Base-by-base conservation (phyloP, 208 protist genomes). In the Porcisia hertigi region DNA sequence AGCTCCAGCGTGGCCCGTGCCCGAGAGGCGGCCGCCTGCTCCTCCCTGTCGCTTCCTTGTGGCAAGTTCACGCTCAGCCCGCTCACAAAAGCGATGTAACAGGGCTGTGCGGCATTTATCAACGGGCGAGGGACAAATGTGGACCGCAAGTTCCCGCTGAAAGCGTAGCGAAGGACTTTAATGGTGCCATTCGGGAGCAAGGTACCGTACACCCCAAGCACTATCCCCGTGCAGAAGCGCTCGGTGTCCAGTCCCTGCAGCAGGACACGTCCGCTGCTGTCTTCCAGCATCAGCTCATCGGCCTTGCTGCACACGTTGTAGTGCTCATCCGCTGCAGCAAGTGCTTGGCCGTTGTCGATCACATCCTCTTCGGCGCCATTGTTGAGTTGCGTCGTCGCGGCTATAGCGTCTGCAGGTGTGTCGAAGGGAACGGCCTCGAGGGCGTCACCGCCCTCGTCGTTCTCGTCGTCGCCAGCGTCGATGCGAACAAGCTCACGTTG, bases 31-130 rank as follows among this genome's bases (percentile, higher is more conserved):
- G 81, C 82, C 9, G 54, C 82, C 55, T 82, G 67, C 43, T 69
- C 77, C 63, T 77, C 81, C 25, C 12, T 74, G 62, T 66, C 55
- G n/a, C 36, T 53, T 60, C 69, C 84, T 1, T 69, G 74, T n/a
- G 75, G 66, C 0, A 83, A 23, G 52, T 81, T 67, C n/a, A 88
- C 25, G 64, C 76, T 83, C 74, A 97, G 85, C 41, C 91, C 92
- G 69, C 90, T 91, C 11, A 96, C 89, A 83, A 97, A 90, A 0
- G 88, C 94, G 12, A 96, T 81, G 81, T 96, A 97, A 80, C 90
- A 94, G 18, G 94, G 94, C 53, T 43, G 39, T 12, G 30, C n/a
- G 18, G 12, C 47, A 47, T 58, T 23, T 1, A 77, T 59, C 23
- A 94, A 49, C 4, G 74, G 60, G 2, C 90, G 82, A 0, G 89